Evolutionary conservation across 1,139 yeast species (phyloP).

Genomic region (Taiozyma sp.): DNA sequence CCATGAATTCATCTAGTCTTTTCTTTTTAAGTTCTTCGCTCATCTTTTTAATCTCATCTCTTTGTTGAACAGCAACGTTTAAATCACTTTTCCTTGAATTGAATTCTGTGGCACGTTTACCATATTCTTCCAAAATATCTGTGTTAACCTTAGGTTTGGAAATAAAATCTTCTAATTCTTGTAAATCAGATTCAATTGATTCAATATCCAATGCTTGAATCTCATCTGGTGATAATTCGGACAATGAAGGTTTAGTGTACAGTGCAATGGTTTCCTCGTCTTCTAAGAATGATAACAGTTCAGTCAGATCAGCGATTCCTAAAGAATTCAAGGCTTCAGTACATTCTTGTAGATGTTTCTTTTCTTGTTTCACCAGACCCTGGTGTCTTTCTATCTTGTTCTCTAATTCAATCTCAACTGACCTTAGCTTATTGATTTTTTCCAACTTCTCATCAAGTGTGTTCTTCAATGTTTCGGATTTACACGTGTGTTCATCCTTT

Average conservation of each 20-base stretch:
- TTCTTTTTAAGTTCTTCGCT: constrained; percentile 71
- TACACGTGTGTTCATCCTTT: constrained; percentile 24
- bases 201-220: constrained; percentile 47
- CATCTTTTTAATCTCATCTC: constrained; percentile 61
- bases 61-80: constrained; percentile 57
- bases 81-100: constrained; percentile 59
- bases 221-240: constrained; percentile 48
- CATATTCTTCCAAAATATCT: constrained; percentile 75
- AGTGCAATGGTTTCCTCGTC: constrained; percentile 20
- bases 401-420: constrained; percentile 65
- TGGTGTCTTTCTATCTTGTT: constrained; percentile 60
- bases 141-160: constrained; percentile 62
- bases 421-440: constrained; percentile 56
- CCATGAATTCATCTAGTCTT: constrained; percentile 87
- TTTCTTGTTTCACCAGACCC: constrained; percentile 38
- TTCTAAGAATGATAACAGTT: constrained; percentile 19
- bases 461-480: constrained; percentile 32
- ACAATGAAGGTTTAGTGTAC: constrained; percentile 26
- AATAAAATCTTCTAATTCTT: constrained; percentile 51
- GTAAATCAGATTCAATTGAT: constrained; percentile 47
- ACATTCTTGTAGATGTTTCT: constrained; percentile 34
- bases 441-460: constrained; percentile 47
- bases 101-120: constrained; percentile 60
- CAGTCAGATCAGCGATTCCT: constrained; percentile 46
- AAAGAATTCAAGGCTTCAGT: constrained; percentile 36